Conservation (phyloP, 768 basidiomycete genomes). For the Filobasidium floriforme region DNA sequence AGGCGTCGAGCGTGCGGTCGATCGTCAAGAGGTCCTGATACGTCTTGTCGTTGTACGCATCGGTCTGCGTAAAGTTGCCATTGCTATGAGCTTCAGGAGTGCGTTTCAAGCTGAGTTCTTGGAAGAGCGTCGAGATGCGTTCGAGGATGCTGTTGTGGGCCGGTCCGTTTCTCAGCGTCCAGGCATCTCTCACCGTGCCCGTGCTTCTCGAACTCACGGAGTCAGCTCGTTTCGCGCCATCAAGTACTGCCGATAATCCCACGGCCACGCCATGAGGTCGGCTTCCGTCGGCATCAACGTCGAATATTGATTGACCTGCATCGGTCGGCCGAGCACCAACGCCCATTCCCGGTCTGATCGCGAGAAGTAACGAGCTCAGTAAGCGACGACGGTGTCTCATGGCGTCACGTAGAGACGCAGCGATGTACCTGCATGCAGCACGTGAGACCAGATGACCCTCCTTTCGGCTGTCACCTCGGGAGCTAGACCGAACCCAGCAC, state of each 20-base stretch:
- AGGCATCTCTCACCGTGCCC: not conserved
- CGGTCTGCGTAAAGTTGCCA: constrained; percentile 13
- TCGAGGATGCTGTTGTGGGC: constrained; percentile 13
- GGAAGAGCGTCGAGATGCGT: constrained; percentile 17
- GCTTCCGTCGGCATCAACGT: constrained; percentile 19
- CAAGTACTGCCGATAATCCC: constrained; percentile 21
- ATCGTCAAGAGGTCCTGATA: constrained; percentile 18
- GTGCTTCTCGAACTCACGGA: constrained; percentile 10
- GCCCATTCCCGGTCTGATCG: constrained; percentile 19
- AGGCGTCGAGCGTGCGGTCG: constrained; percentile 16
- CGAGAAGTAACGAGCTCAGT: not conserved
- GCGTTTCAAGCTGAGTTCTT: constrained; percentile 15
- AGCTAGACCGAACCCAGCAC: constrained; percentile 12
- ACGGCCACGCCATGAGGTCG: constrained; percentile 14
- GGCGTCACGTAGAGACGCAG: not conserved
- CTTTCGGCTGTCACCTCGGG: constrained; percentile 18
- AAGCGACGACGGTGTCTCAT: too few species aligned
- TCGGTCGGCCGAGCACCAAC: constrained; percentile 15
- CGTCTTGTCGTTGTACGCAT: constrained; percentile 12
- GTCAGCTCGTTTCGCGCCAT: constrained; percentile 15
- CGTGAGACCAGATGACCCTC: constrained; percentile 19
- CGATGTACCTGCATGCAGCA: constrained; percentile 16
- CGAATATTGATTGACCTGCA: constrained; percentile 18
- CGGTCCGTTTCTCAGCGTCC: not conserved
- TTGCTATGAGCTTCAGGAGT: constrained; percentile 3